These are phyloP conservation scores for Eucalyptus tenuipes DNA, from an alignment of 345 rosid species.

Conservation along the genomic window DNA sequence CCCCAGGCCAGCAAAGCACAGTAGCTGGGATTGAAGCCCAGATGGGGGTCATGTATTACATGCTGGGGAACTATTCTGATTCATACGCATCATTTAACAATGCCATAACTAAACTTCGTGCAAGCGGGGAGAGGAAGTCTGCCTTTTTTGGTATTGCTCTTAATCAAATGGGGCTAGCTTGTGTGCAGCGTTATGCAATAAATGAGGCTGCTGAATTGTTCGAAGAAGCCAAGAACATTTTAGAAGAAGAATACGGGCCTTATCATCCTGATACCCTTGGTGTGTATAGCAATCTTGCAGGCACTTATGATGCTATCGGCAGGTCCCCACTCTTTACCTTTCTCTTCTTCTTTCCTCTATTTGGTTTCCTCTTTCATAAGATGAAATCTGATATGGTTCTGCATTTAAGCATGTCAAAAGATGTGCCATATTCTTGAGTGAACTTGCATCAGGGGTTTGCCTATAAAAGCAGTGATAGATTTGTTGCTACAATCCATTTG, in stretches of 20 bases:
- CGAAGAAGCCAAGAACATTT: slow-evolving; percentile 67
- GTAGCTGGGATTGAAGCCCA: slow-evolving; percentile 91
- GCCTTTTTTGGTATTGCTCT: slow-evolving; percentile 81
- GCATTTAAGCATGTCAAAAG: neutral
- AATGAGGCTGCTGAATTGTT: slow-evolving; percentile 74
- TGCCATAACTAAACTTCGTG: slow-evolving; percentile 56
- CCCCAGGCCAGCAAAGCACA: slow-evolving; percentile 72
- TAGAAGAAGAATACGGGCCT: slow-evolving; percentile 77
- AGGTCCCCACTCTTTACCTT: slow-evolving; percentile 29
- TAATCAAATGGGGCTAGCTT: slow-evolving; percentile 93
- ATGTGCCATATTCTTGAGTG: neutral
- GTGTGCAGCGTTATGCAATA: slow-evolving; percentile 57
- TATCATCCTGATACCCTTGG: slow-evolving; percentile 86
- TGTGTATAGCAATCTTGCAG: slow-evolving; percentile 88
- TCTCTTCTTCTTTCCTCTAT: neutral
- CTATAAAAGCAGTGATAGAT: neutral
- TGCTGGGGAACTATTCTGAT: slow-evolving; percentile 71
- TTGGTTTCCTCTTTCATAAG: neutral
- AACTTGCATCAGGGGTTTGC: neutral
- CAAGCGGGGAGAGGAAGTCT: slow-evolving; percentile 67
- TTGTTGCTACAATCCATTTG: neutral
- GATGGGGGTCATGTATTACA: slow-evolving; percentile 81
- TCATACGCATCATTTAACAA: slow-evolving; percentile 58
- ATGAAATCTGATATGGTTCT: neutral
- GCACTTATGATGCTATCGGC: slow-evolving; percentile 88